Percentiles rank a stretch among this genome's conserved stretches.
These are phyloP conservation scores for Globisporangium recalcitrans DNA, from an alignment of 352 stramenopile genomes.

Conservation along the genomic window DNA sequence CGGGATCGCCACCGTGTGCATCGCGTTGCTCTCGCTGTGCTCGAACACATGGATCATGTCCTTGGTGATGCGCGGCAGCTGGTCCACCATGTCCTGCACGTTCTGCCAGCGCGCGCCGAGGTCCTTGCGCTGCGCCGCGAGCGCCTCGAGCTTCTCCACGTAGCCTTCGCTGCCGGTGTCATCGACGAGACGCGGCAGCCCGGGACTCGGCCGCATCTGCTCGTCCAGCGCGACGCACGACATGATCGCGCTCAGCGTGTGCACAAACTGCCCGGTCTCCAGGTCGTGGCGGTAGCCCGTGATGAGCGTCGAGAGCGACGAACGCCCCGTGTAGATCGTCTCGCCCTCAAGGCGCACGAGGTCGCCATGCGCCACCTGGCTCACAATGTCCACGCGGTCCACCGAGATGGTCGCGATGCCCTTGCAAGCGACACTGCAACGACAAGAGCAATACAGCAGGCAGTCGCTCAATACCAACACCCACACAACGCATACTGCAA, in stretches of 20 bases:
- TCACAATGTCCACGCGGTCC: constrained; percentile 62
- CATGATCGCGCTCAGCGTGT: constrained; percentile 69
- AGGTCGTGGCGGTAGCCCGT: constrained; percentile 65
- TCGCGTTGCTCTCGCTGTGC: constrained; percentile 28
- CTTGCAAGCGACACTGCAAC: constrained; percentile 42
- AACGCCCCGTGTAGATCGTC: constrained; percentile 53
- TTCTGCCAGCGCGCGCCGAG: constrained; percentile 51
- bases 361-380: constrained; percentile 57
- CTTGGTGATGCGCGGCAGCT: constrained; percentile 48
- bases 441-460: not conserved
- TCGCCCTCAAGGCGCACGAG: constrained; percentile 61
- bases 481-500: no score
- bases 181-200: constrained; percentile 42
- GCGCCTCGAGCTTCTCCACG: constrained; percentile 44
- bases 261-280: constrained; percentile 57
- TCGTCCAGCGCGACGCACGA: constrained; percentile 63
- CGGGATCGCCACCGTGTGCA: constrained; percentile 43
- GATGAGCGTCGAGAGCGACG: constrained; percentile 54
- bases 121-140: constrained; percentile 58
- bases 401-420: constrained; percentile 61
- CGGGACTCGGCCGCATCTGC: constrained; percentile 50
- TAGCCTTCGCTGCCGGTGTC: constrained; percentile 33
- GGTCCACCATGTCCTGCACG: constrained; percentile 61
- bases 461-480: not conserved
- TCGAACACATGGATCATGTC: constrained; percentile 57